These are phyloP conservation scores for Raddia distichophylla DNA, from an alignment of 176 grass and related monocot genomes.

Conservation along the genomic window DNA sequence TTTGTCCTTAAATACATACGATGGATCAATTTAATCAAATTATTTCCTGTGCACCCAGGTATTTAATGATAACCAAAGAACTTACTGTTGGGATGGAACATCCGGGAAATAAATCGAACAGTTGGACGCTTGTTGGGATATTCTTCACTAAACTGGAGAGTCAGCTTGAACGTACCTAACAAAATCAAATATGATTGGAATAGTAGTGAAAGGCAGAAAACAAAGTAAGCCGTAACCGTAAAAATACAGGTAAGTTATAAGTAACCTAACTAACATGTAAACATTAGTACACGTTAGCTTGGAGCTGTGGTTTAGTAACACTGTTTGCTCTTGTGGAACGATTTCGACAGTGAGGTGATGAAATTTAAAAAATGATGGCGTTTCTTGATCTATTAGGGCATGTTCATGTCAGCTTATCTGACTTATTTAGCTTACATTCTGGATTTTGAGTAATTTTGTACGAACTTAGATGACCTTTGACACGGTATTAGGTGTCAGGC, in stretches of 20 bases:
- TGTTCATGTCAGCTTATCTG: no score
- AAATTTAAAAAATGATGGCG: not conserved
- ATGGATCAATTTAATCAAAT: not conserved
- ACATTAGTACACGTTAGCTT: not conserved
- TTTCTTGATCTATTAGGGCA: not conserved
- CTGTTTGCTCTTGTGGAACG: not conserved
- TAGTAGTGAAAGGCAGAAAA: slow-evolving; percentile 12
- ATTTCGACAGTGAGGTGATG: not conserved
- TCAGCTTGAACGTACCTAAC: slow-evolving; percentile 52
- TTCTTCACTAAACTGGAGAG: slow-evolving; percentile 50
- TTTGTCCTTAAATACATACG: not conserved
- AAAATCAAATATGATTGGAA: slow-evolving; percentile 15
- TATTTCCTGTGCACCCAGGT: not conserved
- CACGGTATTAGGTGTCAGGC: no score
- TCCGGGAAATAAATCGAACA: slow-evolving; percentile 55
- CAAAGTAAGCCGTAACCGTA: not conserved
- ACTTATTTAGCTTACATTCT: no score
- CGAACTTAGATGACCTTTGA: no score
- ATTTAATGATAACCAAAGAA: slow-evolving; percentile 13
- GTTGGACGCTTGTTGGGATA: slow-evolving; percentile 56
- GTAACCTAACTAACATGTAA: not conserved
- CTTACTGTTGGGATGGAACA: slow-evolving; percentile 60
- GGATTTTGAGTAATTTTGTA: no score
- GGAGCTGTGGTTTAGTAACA: not conserved
- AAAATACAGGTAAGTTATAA: slow-evolving; percentile 1